Base-by-base conservation (phyloP, 2,329 filamentous ascomycete species). In the Tetracladium maxilliforme region DNA sequence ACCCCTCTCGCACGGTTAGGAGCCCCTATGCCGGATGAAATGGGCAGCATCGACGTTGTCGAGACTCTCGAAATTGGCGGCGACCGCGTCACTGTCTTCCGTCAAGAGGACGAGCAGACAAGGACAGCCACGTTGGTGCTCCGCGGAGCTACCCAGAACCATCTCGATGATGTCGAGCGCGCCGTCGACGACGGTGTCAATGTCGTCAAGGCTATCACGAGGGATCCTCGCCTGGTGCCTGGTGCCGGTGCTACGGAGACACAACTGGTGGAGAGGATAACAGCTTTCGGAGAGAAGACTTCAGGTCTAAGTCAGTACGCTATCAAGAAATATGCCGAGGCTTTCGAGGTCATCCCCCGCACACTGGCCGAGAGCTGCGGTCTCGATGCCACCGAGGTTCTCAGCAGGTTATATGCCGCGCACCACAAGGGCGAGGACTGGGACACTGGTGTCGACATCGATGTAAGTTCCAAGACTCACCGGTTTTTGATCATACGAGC, bases 21-120 rank as follows among this genome's bases (percentile, higher is more conserved):
- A 36, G 90, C 92, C 10, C 90, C 90, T 22, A 98, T 98, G 90
- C 90, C 92, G n/a, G 90, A 98, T 41, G 90, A 98, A 64, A 95
- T 93, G 86, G 90, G 90, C 36, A 78, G 58, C 41, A 73, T 98
- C 35, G 90, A 98, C 48, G 54, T 98, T 29, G 90, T 98, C 16
- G 90, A 98, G 66, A 95, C 92, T 2, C 67, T 92, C 22, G 90
- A 98, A 56, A 95, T 98, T 48, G 90, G 90, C 36, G 90, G 90
- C 40, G 90, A 98, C 61, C 79, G 90, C 33, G 92, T 98, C 30
- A 98, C 90, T 21, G 87, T 98, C 30, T 98, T 98, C 70, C 70
- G 92, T 43, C 90, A 98, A 64, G 90, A 98, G 52, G 75, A 83
- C 45, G 83, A 93, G 42, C 69, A 75, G 28, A 95, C 92, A 25